A percentile compares a stretch with the other conserved stretches of the same genome.
Evolutionary conservation across 2,329 filamentous ascomycete genomes (phyloP).

Genomic region (Aschersonia sp.): DNA sequence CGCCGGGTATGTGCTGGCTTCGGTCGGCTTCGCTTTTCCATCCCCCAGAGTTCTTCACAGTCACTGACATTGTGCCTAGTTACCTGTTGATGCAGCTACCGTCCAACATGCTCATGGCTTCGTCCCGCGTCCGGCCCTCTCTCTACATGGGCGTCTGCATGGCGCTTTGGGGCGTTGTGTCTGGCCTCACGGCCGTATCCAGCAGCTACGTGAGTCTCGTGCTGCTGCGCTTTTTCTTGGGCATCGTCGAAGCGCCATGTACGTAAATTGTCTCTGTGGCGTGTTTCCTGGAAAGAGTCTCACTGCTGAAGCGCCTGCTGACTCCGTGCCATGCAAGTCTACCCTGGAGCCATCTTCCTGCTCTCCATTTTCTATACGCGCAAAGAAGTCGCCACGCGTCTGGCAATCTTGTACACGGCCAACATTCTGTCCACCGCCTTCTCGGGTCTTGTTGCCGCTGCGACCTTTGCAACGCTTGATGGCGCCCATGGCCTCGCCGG

Average conservation of each 20-base stretch:
- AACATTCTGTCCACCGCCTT: constrained; percentile 55
- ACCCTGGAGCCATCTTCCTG: constrained; percentile 33
- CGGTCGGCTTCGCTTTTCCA: constrained; percentile 10
- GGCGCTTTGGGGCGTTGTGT: constrained; percentile 32
- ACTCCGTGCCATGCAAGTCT: constrained; percentile 8
- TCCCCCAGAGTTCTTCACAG: not conserved
- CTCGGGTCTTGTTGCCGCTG: constrained; percentile 44
- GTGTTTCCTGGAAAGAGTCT: too few species aligned
- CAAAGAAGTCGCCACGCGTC: constrained; percentile 48
- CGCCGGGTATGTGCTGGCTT: constrained; percentile 28
- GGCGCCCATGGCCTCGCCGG: not conserved
- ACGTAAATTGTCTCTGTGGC: not conserved
- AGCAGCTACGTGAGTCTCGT: constrained; percentile 34
- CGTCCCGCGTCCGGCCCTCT: constrained; percentile 19
- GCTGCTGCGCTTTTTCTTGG: constrained; percentile 28
- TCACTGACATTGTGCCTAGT: not conserved
- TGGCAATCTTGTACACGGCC: constrained; percentile 43
- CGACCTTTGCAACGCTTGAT: constrained; percentile 31
- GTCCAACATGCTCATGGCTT: constrained; percentile 28
- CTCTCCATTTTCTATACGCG: constrained; percentile 43
- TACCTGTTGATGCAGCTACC: constrained; percentile 8
- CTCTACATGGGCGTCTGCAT: constrained; percentile 26
- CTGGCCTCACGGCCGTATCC: constrained; percentile 29
- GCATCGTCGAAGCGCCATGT: constrained; percentile 34
- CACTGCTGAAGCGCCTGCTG: not conserved